Evolutionary conservation across 129 eudicot species (phyloP), one percentile per base, ranked within the genome.

Genomic region (Artemisia annua): DNA sequence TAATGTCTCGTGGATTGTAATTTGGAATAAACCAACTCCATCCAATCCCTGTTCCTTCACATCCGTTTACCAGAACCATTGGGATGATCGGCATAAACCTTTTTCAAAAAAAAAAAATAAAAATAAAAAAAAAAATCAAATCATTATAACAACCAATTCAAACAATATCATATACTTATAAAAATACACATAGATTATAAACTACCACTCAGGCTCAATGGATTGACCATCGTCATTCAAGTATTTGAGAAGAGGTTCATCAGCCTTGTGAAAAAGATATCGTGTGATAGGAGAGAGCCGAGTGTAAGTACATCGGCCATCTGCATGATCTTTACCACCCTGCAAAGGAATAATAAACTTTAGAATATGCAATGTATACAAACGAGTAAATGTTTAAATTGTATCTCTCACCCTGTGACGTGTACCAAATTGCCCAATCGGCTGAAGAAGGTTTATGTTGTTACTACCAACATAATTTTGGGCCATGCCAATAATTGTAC

Each of bases 281-380:
- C 93, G 76, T 16, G 98, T 79, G 56, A 94, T 81, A 1, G 95
- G 85, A 12, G 79, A 16, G 26, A 94, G 96, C 74, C 22, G 56
- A 79, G 79, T 90, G 68, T 28, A 86, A 35, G 90, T 83, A 71
- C 90, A 88, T 74, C 93, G 80, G 46, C 91, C 76, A 81, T 96
- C 87, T 14, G 97, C 98, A 86, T 91, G 97, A 74, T 90, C 96
- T 79, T 90, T 94, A 15, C 98, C 98, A 55, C 96, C 97, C 98
- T 94, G 78, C 57, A 69, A 70, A 43, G 15, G 44, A 30, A 24
- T 14, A 5, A 30, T 39, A 39, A 11, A 39, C 19, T 15, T 3
- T 20, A 4, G 3, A 4, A 19, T 57, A 11, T 74, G 5, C 18
- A 11, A 32, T 48, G 35, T 24, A 17, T 63, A 15, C 17, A 39